These are phyloP conservation scores for Gossypium aridum DNA, from an alignment of 441 rosid genomes.

Conservation along the genomic window DNA sequence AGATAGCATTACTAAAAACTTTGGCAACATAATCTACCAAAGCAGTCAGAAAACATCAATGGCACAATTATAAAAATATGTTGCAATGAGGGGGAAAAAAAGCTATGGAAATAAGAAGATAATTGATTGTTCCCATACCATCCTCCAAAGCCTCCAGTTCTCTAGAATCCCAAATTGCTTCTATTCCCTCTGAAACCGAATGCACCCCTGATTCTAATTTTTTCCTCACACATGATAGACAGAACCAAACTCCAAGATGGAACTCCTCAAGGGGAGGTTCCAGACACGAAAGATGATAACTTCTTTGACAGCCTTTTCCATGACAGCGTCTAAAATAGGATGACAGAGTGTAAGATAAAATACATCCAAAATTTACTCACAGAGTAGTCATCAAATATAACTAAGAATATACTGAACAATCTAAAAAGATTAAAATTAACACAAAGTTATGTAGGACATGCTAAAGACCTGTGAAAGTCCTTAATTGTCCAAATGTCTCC, in stretches of 20 bases:
- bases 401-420: neutral
- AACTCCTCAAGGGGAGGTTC: conserved; percentile 25
- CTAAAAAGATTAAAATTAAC: neutral
- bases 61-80: neutral
- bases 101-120: neutral
- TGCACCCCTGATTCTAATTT: conserved; percentile 21
- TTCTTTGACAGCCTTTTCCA: conserved; percentile 46
- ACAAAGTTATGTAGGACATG: neutral
- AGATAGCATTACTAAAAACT: neutral
- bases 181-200: conserved; percentile 29
- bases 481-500: neutral
- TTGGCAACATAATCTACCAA: neutral
- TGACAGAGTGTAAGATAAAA: neutral
- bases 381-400: neutral
- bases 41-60: neutral
- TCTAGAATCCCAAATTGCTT: conserved; percentile 29
- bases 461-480: neutral
- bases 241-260: conserved; percentile 30
- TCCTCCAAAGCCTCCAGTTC: conserved; percentile 18
- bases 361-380: neutral
- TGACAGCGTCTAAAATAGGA: conserved; percentile 44
- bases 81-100: neutral
- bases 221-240: conserved; percentile 22
- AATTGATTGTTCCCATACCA: conserved; percentile 20
- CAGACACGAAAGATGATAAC: conserved; percentile 49